Percentiles rank a stretch among this genome's conserved stretches.
phyloP scores from a whole-genome alignment of 2,329 filamentous ascomycete genomes.

The Pseudocercospora fuligena region DNA sequence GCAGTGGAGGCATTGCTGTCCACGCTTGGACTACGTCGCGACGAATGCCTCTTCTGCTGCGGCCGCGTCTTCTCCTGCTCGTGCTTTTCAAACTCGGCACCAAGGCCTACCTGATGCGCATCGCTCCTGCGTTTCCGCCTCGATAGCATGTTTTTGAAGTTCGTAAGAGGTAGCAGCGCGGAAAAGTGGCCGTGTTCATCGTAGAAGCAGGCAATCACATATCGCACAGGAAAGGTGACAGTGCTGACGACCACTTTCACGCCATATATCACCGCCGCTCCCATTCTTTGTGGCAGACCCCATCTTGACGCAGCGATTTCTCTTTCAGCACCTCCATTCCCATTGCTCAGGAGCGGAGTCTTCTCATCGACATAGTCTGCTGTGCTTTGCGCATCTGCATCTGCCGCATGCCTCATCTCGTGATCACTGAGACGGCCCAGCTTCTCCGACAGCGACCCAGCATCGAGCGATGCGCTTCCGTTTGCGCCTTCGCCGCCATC shows the following conservation, averaged over 20 bases:
- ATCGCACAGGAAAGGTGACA: constrained; percentile 78
- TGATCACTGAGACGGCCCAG: constrained; percentile 26
- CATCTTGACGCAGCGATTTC: constrained; percentile 25
- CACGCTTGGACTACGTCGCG: constrained; percentile 48
- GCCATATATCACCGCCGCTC: constrained; percentile 73
- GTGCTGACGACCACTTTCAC: constrained; percentile 79
- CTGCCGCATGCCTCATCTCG: constrained; percentile 26
- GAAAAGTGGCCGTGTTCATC: constrained; percentile 80
- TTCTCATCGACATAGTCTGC: constrained; percentile 61
- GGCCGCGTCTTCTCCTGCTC: constrained; percentile 33
- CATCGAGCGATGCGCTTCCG: constrained; percentile 22
- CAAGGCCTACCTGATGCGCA: constrained; percentile 38
- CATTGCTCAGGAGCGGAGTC: constrained; percentile 64
- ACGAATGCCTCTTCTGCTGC: constrained; percentile 38
- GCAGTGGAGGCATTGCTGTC: constrained; percentile 50
- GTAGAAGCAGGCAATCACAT: constrained; percentile 81
- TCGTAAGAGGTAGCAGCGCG: constrained; percentile 73
- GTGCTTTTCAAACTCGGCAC: constrained; percentile 39
- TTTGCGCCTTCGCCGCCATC: constrained; percentile 18
- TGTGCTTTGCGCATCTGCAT: constrained; percentile 24
- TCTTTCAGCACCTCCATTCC: constrained; percentile 16
- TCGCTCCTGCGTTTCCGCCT: constrained; percentile 41
- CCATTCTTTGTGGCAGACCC: constrained; percentile 60
- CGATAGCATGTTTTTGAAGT: constrained; percentile 58
- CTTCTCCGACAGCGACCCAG: constrained; percentile 34